Evolutionary conservation across 1,139 yeast species (phyloP).

Genomic region (Suhomyces bribrorum): DNA sequence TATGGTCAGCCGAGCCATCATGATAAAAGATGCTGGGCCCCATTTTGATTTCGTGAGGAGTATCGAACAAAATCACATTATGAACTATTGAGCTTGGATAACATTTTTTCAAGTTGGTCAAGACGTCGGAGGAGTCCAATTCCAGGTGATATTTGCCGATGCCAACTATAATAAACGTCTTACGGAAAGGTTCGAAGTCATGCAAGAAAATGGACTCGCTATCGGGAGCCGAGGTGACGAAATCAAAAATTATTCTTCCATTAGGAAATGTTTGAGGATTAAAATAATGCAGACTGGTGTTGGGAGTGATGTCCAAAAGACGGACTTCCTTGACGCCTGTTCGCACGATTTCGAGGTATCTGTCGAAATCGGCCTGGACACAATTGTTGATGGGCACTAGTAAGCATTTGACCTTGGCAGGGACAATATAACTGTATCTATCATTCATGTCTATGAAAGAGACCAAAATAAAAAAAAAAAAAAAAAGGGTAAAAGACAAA

Average conservation of each 20-base stretch:
- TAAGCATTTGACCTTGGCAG: constrained; percentile 66
- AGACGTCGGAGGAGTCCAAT: constrained; percentile 26
- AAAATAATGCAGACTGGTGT: constrained; percentile 55
- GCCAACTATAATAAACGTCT: constrained; percentile 70
- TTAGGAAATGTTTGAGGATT: constrained; percentile 85
- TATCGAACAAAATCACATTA: constrained; percentile 59
- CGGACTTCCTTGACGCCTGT: constrained; percentile 60
- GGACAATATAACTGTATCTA: constrained; percentile 38
- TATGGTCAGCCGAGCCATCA: constrained; percentile 19
- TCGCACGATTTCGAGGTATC: constrained; percentile 47
- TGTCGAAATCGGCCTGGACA: constrained; percentile 46
- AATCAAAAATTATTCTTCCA: constrained; percentile 68
- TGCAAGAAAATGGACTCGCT: constrained; percentile 64
- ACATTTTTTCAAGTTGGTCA: constrained; percentile 28
- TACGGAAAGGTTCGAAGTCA: constrained; percentile 88
- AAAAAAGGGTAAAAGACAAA: too few relatives aligned
- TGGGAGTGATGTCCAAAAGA: constrained; percentile 72
- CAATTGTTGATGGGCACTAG: constrained; percentile 72
- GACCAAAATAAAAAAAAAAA: constrained; percentile 1
- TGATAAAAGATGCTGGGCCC: constrained; percentile 29
- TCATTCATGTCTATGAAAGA: constrained; percentile 10
- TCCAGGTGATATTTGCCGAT: constrained; percentile 47
- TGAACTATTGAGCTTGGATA: constrained; percentile 68
- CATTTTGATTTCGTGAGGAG: constrained; percentile 34
- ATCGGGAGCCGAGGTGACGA: constrained; percentile 50